Conservation (phyloP, 2,329 filamentous ascomycete genomes). For the Ophiostoma sp. region DNA sequence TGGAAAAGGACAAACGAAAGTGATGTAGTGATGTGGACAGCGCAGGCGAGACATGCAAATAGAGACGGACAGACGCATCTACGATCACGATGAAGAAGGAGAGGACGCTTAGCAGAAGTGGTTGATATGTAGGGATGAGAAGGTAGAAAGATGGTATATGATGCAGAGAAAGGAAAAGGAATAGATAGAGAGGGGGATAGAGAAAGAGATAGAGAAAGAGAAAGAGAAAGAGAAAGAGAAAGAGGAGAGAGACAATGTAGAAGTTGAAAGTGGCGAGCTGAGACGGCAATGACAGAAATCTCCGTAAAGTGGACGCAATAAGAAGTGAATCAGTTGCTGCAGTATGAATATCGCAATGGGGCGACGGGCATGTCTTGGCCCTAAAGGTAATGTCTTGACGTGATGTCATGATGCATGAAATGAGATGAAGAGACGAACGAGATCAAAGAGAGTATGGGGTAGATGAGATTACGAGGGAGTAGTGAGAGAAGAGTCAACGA, state of each 20-base stretch:
- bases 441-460: slow-evolving; percentile 2
- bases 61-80: not conserved
- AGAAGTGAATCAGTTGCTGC: not conserved
- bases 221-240: not conserved
- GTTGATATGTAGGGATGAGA: not conserved
- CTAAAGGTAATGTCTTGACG: not conserved
- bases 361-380: not conserved
- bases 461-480: slow-evolving; percentile 4
- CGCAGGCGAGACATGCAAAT: slow-evolving; percentile 5
- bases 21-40: not conserved
- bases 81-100: not conserved
- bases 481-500: too few species aligned
- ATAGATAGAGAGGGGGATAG: not conserved
- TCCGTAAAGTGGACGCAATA: not conserved
- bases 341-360: not conserved
- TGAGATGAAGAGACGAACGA: not conserved
- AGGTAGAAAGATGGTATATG: not conserved
- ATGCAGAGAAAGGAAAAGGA: not conserved
- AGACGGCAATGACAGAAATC: too few species aligned
- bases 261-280: not conserved
- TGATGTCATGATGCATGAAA: slow-evolving; percentile 6
- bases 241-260: not conserved
- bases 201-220: not conserved
- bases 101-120: too few species aligned
- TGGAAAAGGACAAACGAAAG: not conserved